These are phyloP conservation scores for Penicillium subrubescens DNA, from an alignment of 495 filamentous ascomycete genomes.

Conservation along the genomic window DNA sequence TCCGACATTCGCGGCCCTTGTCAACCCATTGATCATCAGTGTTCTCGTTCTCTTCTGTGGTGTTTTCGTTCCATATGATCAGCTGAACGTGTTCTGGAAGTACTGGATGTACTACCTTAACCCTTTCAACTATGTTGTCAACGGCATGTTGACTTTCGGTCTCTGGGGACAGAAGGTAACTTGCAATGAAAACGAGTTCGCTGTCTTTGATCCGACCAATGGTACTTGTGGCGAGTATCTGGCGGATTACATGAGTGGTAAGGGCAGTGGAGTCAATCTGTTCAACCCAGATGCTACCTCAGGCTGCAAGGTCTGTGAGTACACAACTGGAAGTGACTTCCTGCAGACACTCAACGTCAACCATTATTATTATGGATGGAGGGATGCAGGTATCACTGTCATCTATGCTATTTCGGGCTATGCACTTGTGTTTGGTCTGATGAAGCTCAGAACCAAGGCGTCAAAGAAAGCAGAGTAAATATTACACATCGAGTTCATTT, in stretches of 20 bases:
- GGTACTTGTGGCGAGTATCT: slow-evolving; percentile 63
- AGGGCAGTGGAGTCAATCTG: slow-evolving; percentile 54
- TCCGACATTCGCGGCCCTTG: slow-evolving; percentile 55
- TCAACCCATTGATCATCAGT: slow-evolving; percentile 56
- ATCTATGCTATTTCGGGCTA: slow-evolving; percentile 51
- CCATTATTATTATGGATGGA: slow-evolving; percentile 48
- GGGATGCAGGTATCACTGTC: slow-evolving; percentile 45
- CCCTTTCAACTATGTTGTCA: slow-evolving; percentile 70
- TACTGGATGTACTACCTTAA: slow-evolving; percentile 80
- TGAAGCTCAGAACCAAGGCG: slow-evolving; percentile 48
- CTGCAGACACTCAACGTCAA: slow-evolving; percentile 39
- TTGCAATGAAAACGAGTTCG: slow-evolving; percentile 60
- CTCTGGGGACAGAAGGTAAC: slow-evolving; percentile 57
- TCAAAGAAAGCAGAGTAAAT: slow-evolving; percentile 47
- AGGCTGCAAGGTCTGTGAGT: slow-evolving; percentile 62
- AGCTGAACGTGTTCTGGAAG: slow-evolving; percentile 60
- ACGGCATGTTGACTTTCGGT: slow-evolving; percentile 58
- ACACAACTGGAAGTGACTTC: slow-evolving; percentile 41
- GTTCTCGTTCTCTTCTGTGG: slow-evolving; percentile 58
- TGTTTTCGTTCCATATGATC: slow-evolving; percentile 40
- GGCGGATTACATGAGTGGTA: slow-evolving; percentile 44
- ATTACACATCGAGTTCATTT: not conserved
- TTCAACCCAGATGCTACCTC: slow-evolving; percentile 52
- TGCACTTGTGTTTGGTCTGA: slow-evolving; percentile 49
- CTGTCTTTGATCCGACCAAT: slow-evolving; percentile 55